A percentile compares a stretch with the other conserved stretches of the same genome.
phyloP scores from a whole-genome alignment of 139 green algal species.

The Micractinium conductrix region DNA sequence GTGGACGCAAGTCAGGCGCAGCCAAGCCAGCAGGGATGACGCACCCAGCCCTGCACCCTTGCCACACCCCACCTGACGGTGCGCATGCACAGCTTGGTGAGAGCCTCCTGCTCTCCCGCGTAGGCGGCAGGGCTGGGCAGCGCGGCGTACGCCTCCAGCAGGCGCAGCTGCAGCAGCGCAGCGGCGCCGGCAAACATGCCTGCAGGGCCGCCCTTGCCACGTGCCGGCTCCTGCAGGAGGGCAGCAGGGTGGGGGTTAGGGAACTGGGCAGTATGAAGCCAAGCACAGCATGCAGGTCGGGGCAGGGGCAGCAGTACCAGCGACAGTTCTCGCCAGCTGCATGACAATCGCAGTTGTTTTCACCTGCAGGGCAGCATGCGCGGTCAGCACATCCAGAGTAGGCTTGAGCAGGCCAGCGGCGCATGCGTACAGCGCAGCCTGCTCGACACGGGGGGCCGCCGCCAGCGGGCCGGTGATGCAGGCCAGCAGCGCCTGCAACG shows the following conservation, averaged over 20 bases:
- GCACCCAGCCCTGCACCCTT: too few relatives aligned
- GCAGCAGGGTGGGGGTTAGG: not conserved
- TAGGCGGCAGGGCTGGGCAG: constrained; percentile 54
- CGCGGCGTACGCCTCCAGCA: constrained; percentile 75
- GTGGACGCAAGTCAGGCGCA: not conserved
- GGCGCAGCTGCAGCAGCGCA: constrained; percentile 70
- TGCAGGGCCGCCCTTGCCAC: constrained; percentile 44
- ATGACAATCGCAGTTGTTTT: not conserved
- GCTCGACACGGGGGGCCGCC: not conserved
- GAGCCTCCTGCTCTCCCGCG: constrained; percentile 50
- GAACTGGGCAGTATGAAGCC: not conserved
- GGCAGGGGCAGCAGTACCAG: not conserved
- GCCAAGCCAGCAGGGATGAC: not conserved
- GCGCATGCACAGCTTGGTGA: constrained; percentile 69
- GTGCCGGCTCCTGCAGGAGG: constrained; percentile 48
- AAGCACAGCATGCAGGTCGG: not conserved
- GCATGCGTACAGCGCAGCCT: not conserved
- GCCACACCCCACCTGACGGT: constrained; percentile 34
- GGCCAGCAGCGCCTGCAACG: constrained; percentile 71
- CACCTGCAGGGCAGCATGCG: constrained; percentile 40
- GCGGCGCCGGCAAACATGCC: constrained; percentile 60
- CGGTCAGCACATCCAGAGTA: constrained; percentile 41
- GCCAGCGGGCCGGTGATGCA: constrained; percentile 51
- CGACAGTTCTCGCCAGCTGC: not conserved
- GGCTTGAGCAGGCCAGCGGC: constrained; percentile 41